These are phyloP conservation scores for Coffea eugenioides DNA, from an alignment of 257 asterid species.

Conservation along the genomic window DNA sequence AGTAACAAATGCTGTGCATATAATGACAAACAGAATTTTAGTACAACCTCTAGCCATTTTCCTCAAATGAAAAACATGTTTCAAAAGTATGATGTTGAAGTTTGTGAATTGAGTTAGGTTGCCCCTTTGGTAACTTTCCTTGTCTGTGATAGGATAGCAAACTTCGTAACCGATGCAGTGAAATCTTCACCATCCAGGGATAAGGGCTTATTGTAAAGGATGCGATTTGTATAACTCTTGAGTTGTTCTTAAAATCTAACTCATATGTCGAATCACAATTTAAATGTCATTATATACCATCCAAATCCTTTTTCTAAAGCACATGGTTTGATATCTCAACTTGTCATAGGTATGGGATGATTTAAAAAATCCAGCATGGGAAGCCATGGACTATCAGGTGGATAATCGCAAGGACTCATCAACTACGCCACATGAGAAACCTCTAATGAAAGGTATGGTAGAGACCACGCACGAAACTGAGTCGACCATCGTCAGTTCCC, in stretches of 20 bases:
- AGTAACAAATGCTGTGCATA: background rate
- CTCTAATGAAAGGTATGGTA: conserved; percentile 66
- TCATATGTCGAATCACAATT: background rate
- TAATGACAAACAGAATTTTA: too few species aligned
- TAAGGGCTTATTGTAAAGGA: background rate
- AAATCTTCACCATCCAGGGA: background rate
- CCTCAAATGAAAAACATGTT: background rate
- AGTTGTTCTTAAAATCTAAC: background rate
- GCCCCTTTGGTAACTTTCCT: background rate
- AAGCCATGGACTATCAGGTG: conserved; percentile 67
- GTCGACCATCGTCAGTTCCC: conserved; percentile 37
- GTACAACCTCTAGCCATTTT: background rate
- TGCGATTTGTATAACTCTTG: background rate
- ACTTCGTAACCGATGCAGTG: background rate
- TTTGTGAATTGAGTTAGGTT: background rate
- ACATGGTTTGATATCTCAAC: background rate
- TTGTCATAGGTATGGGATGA: conserved; percentile 53
- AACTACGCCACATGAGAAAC: conserved; percentile 32
- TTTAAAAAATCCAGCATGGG: conserved; percentile 62
- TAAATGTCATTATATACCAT: background rate
- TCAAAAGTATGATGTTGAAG: background rate
- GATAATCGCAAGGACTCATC: conserved; percentile 31
- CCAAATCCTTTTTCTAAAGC: background rate
- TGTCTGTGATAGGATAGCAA: background rate
- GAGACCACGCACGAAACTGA: conserved; percentile 53